A percentile compares a stretch with the other conserved stretches of the same genome.
Evolutionary conservation across 2,329 filamentous ascomycete genomes (phyloP).

Genomic region (Sporothrix protearum): DNA sequence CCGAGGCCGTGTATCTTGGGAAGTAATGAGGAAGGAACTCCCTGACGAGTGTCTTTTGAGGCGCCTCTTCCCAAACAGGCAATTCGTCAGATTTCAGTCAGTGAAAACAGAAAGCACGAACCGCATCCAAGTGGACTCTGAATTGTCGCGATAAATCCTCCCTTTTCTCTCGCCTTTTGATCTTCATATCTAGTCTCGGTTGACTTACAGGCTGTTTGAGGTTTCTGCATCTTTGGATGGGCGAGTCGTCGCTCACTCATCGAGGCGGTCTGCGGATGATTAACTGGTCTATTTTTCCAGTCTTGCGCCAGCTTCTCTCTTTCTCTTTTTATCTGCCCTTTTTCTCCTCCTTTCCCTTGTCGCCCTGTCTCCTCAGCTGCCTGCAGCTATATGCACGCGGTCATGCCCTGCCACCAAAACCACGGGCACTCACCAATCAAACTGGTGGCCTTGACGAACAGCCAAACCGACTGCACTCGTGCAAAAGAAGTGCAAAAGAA

Average conservation of each 20-base stretch:
- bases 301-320: not conserved
- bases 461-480: not conserved
- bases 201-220: conserved; percentile 5
- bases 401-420: conserved; percentile 6
- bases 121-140: not conserved
- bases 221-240: not conserved
- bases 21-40: not conserved
- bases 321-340: too few relatives aligned
- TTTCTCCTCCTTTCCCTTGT: not conserved
- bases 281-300: not conserved
- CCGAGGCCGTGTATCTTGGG: not conserved
- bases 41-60: not conserved
- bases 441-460: not conserved
- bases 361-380: conserved; percentile 14
- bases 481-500: not conserved
- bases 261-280: conserved; percentile 16
- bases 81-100: not conserved
- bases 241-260: not conserved
- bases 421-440: conserved; percentile 2
- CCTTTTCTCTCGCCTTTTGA: not conserved
- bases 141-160: not conserved
- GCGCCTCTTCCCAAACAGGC: not conserved
- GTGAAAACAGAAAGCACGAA: conserved; percentile 6
- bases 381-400: conserved; percentile 19
- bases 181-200: not conserved